Conservation (phyloP, 805 yeast genomes). For the Debaryomyces prosopidis region DNA sequence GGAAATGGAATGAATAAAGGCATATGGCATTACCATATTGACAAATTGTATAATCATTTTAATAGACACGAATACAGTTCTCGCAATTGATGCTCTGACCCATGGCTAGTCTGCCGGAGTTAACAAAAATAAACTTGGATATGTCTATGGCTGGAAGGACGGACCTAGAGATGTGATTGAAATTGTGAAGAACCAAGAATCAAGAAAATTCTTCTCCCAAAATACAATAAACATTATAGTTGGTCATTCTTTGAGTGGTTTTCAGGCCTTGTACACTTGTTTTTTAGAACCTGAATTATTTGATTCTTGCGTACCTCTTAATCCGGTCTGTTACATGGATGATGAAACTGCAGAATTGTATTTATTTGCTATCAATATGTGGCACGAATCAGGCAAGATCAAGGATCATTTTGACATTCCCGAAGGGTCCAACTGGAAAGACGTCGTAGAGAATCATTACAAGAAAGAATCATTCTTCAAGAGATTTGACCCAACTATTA, state of each 20-base stretch:
- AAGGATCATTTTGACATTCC: constrained; percentile 8
- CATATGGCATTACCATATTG: constrained; percentile 14
- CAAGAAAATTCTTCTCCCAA: not conserved
- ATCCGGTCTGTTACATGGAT: constrained; percentile 10
- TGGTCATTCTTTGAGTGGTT: constrained; percentile 19
- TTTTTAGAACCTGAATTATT: constrained; percentile 9
- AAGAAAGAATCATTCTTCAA: constrained; percentile 15
- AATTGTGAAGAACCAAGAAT: constrained; percentile 4
- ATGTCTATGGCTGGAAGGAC: constrained; percentile 11
- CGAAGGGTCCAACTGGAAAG: constrained; percentile 10
- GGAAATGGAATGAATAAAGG: constrained; percentile 19
- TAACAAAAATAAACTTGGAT: constrained; percentile 10
- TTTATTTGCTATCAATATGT: constrained; percentile 1
- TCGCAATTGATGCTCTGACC: constrained; percentile 12
- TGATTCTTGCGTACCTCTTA: constrained; percentile 8
- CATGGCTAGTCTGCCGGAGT: constrained; percentile 12
- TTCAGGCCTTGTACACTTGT: constrained; percentile 2
- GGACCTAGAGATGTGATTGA: constrained; percentile 9
- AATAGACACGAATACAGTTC: constrained; percentile 15
- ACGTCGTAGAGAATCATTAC: constrained; percentile 11
- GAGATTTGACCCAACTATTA: constrained; percentile 12
- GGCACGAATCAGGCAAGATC: constrained; percentile 10
- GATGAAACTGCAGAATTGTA: not conserved
- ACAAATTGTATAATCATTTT: constrained; percentile 8
- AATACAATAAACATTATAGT: constrained; percentile 10